Conservation (phyloP, 2,329 filamentous ascomycete species). For the Penicillium freii region DNA sequence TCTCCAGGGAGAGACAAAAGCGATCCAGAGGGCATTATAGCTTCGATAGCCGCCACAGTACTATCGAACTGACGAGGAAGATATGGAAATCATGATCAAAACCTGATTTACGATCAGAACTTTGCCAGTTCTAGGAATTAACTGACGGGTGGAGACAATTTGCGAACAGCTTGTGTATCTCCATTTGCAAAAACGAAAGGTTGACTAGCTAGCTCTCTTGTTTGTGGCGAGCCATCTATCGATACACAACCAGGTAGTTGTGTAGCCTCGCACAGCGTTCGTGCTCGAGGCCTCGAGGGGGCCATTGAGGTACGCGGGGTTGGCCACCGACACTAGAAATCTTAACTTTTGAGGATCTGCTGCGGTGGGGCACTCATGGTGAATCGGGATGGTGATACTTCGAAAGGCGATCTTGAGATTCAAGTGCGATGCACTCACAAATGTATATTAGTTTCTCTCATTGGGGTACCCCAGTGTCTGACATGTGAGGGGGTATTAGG, state of each 20-base stretch:
- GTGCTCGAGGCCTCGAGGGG: slow-evolving; percentile 17
- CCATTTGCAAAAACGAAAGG: neutral
- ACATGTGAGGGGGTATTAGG: neutral
- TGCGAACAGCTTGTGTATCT: slow-evolving; percentile 2
- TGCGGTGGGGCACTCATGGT: neutral
- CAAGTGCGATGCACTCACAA: neutral
- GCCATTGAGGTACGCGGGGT: slow-evolving; percentile 9
- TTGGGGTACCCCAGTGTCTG: neutral
- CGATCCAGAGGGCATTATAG: no score
- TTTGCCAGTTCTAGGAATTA: slow-evolving; percentile 2
- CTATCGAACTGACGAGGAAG: no score
- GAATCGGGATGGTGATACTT: neutral
- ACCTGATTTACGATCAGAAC: no score
- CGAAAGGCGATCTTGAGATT: neutral
- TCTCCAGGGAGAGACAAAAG: neutral
- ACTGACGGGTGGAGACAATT: slow-evolving; percentile 15
- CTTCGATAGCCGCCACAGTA: no score
- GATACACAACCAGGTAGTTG: slow-evolving; percentile 24
- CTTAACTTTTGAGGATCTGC: slow-evolving; percentile 14
- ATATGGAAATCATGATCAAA: no score
- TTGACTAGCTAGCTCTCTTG: slow-evolving; percentile 7
- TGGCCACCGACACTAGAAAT: slow-evolving; percentile 11
- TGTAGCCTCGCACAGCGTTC: slow-evolving; percentile 22
- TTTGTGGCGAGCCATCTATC: slow-evolving; percentile 17
- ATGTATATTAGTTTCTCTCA: neutral